Percentiles rank a stretch among this genome's conserved stretches.
Evolutionary conservation across 176 grass and related monocot species (phyloP).

Genomic region (Musa acuminata): DNA sequence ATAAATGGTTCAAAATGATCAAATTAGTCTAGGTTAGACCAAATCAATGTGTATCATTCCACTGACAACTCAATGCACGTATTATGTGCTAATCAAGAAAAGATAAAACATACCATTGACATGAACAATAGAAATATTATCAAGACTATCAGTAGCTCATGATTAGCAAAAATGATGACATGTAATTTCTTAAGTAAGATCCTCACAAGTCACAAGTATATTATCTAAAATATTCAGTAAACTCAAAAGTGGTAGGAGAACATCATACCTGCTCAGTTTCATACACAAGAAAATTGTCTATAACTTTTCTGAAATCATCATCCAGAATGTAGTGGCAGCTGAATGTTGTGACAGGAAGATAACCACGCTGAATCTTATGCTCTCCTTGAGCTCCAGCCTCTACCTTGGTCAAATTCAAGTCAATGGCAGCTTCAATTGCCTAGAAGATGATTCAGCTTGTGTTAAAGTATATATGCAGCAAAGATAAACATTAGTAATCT

Average conservation of each 20-base stretch:
- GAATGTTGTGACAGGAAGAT: slow-evolving; percentile 84
- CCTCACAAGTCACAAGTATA: neutral
- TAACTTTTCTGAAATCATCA: slow-evolving; percentile 64
- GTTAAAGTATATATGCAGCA: slow-evolving; percentile 1
- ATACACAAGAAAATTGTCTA: slow-evolving; percentile 51
- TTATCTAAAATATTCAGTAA: neutral
- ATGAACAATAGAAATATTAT: too few species aligned
- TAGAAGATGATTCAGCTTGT: slow-evolving; percentile 25
- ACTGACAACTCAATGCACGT: too few species aligned
- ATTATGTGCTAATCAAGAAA: too few species aligned
- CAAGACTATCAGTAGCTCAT: neutral
- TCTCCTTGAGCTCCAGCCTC: slow-evolving; percentile 97
- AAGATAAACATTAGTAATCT: neutral
- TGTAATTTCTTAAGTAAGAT: neutral
- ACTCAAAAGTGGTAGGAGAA: neutral
- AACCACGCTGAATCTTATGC: slow-evolving; percentile 97
- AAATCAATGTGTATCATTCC: too few species aligned
- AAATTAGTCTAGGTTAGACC: too few species aligned
- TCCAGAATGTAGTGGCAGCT: slow-evolving; percentile 81
- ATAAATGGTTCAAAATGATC: too few species aligned
- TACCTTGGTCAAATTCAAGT: slow-evolving; percentile 75
- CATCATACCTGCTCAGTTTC: slow-evolving; percentile 69
- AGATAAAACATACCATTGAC: too few species aligned
- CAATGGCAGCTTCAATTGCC: slow-evolving; percentile 95
- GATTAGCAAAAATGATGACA: neutral